These are phyloP conservation scores for Fulvia fulva DNA, from an alignment of 2,329 filamentous ascomycete species.

Conservation along the genomic window DNA sequence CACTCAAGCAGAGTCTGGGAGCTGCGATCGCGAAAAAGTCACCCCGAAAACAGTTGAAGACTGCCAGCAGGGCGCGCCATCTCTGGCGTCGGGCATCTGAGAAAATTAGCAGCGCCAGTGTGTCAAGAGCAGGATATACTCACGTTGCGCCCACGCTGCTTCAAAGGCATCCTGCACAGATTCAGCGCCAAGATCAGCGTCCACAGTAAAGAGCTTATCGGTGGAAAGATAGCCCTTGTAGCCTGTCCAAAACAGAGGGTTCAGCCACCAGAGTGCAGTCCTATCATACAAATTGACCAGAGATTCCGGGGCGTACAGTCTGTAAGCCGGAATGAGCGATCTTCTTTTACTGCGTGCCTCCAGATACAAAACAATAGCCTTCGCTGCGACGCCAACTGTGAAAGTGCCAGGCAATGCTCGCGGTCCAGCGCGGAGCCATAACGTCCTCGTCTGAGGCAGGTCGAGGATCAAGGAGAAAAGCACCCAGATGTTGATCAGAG, in stretches of 20 bases:
- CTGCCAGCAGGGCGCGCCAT: conserved; percentile 8
- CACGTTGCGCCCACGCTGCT: conserved; percentile 8
- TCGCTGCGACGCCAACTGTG: conserved; percentile 14
- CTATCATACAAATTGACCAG: conserved; percentile 26
- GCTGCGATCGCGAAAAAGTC: conserved; percentile 9
- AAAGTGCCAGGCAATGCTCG: conserved; percentile 14
- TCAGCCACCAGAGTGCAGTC: conserved; percentile 38
- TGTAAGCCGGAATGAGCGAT: conserved; percentile 15
- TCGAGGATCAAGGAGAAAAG: conserved; percentile 19
- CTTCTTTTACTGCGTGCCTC: conserved; percentile 21
- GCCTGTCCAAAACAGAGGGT: conserved; percentile 30
- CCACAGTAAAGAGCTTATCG: conserved; percentile 24
- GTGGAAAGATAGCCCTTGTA: conserved; percentile 23
- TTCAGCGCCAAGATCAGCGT: conserved; percentile 14
- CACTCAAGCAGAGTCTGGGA: conserved; percentile 16
- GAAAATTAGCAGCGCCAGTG: background rate
- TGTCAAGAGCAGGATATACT: background rate
- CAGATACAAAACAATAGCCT: conserved; percentile 18
- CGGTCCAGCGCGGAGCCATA: conserved; percentile 18
- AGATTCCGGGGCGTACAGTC: conserved; percentile 18
- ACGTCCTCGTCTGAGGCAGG: conserved; percentile 20
- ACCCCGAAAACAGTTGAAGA: background rate
- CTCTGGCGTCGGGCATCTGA: background rate
- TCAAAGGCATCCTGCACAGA: conserved; percentile 9
- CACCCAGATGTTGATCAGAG: conserved; percentile 20